Conservation (phyloP, 2,329 filamentous ascomycete species). For the Aspergillus thermomutatus region DNA sequence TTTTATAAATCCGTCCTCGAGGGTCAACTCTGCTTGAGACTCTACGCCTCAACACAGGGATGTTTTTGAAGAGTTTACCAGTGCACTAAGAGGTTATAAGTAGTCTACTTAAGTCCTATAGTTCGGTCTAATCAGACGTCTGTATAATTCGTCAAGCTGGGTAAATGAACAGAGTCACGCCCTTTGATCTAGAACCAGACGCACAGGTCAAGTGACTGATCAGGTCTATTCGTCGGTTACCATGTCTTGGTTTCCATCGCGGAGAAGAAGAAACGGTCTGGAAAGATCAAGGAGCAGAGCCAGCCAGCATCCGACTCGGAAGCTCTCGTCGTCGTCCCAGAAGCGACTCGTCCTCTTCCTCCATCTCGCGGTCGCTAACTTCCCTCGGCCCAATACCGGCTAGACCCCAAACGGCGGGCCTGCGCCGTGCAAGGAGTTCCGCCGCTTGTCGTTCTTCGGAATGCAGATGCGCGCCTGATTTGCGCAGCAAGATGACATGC, state of each 20-base stretch:
- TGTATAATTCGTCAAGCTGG: neutral
- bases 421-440: conserved; percentile 45
- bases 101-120: neutral
- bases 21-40: neutral
- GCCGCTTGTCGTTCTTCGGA: conserved; percentile 54
- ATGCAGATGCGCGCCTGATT: conserved; percentile 59
- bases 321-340: conserved; percentile 5
- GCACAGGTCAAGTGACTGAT: neutral
- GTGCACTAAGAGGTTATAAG: neutral
- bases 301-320: conserved; percentile 18
- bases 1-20: neutral
- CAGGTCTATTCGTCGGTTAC: neutral
- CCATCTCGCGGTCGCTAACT: conserved; percentile 23
- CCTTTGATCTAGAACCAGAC: neutral
- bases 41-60: neutral
- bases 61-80: neutral
- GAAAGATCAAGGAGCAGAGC: conserved; percentile 24
- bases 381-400: conserved; percentile 38
- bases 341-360: conserved; percentile 12
- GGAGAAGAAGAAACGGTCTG: neutral
- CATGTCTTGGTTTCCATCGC: too few relatives aligned
- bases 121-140: neutral
- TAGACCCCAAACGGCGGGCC: conserved; percentile 41
- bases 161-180: neutral
- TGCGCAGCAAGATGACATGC: conserved; percentile 53